Base-by-base conservation (phyloP, 805 yeast species). In the Saccharomyces paradoxus region DNA sequence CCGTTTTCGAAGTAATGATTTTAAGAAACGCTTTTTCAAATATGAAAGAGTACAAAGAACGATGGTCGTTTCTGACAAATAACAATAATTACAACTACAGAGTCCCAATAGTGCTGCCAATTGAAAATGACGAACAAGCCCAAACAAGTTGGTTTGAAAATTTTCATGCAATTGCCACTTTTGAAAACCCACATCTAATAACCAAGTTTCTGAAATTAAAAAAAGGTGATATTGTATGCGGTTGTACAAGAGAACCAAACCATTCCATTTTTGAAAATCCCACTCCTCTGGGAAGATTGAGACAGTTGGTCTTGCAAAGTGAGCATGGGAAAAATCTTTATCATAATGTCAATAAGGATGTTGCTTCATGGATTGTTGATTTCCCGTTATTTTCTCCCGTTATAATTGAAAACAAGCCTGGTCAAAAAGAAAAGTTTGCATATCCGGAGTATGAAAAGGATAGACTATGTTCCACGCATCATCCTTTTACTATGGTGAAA, bases 401-500 rank as follows among this genome's bases (percentile, higher is more conserved):
- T 4, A 91, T 85, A 58, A 50, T 61, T 0, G 65, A 60, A 8
- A 46, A 61, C 1, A 44, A 57, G 0, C 49, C 52, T 3, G 55
- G 55, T 4, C 50, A 57, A 1, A 62, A 60, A 3, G 62, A 55
- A 6, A 65, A 60, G 10, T 53, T 51, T 2, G 76, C 69, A 1
- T 89, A 81, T 61, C 97, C 97, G 1, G 58, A 50, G 1, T 92
- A 89, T 65, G 79, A 81, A 62, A 66, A 58, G 41, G 53, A 61
- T 1, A 61, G 66, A 9, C 77, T 76, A 50, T 82, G 78, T 44
- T 81, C 98, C 0, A 91, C 97, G 0, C 99, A 94, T 66, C 99
- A 94, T 67, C 99, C 99, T 4, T 94, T 94, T 72, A 94, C 99
- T 0, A 94, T 94, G 98, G 87, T 85, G 1, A 78, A 83, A 41